Evolutionary conservation across 352 stramenopile genomes (phyloP).

Genomic region (Globisporangium paddicum): DNA sequence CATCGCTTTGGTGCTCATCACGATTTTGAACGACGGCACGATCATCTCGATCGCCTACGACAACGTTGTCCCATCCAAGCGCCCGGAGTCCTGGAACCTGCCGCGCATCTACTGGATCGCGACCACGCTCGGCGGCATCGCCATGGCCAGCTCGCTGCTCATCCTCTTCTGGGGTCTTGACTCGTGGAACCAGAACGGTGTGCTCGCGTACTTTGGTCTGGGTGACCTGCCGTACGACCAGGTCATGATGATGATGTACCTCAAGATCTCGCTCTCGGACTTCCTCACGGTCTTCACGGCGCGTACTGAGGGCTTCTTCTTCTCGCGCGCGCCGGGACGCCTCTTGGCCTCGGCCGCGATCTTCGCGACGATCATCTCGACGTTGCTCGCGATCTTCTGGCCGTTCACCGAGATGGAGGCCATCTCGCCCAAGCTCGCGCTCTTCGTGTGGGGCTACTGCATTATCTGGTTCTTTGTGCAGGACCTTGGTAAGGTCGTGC

Average conservation of each 20-base stretch:
- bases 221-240: constrained; percentile 83
- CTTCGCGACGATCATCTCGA: constrained; percentile 78
- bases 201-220: constrained; percentile 54
- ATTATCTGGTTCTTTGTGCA: constrained; percentile 87
- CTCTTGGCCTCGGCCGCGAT: constrained; percentile 69
- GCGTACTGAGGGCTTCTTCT: constrained; percentile 82
- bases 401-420: constrained; percentile 72
- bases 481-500: constrained; percentile 69
- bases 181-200: constrained; percentile 69
- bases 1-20: constrained; percentile 92
- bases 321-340: constrained; percentile 56
- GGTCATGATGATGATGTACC: constrained; percentile 92
- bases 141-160: constrained; percentile 80
- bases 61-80: constrained; percentile 67
- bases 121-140: constrained; percentile 59
- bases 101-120: constrained; percentile 56
- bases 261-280: constrained; percentile 93
- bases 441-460: constrained; percentile 89
- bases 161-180: constrained; percentile 83
- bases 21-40: constrained; percentile 93
- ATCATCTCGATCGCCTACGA: constrained; percentile 92
- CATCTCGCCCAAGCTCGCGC: constrained; percentile 64
- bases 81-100: constrained; percentile 71
- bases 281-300: constrained; percentile 93
- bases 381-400: constrained; percentile 82